A percentile compares a stretch with the other conserved stretches of the same genome.
phyloP scores from a whole-genome alignment of 1,139 yeast genomes.

The Saccharomyces hybrid region DNA sequence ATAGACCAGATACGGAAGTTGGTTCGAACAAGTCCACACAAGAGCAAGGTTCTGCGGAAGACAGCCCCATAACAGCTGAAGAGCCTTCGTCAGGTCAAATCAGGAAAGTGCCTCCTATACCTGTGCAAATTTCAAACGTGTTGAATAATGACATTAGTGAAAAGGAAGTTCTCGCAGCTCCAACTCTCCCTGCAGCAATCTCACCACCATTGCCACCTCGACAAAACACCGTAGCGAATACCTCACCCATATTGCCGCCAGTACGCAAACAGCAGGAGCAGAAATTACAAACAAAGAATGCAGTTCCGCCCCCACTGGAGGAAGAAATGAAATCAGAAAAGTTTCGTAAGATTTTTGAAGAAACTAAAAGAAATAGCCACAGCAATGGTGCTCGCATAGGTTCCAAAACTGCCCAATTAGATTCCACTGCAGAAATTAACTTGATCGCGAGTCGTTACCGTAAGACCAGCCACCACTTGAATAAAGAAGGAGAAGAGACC shows the following conservation, averaged over 20 bases:
- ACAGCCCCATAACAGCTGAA: background rate
- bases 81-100: background rate
- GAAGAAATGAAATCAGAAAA: slow-evolving; percentile 27
- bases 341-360: slow-evolving; percentile 20
- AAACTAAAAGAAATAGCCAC: slow-evolving; percentile 6
- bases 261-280: slow-evolving; percentile 4
- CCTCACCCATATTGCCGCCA: slow-evolving; percentile 16
- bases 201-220: slow-evolving; percentile 1
- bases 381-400: slow-evolving; percentile 10
- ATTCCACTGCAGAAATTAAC: slow-evolving; percentile 35
- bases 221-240: background rate
- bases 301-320: slow-evolving; percentile 31
- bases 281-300: slow-evolving; percentile 10
- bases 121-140: background rate
- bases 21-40: background rate
- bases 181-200: too few species aligned
- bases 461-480: slow-evolving; percentile 34
- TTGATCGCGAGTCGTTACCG: slow-evolving; percentile 37
- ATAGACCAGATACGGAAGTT: background rate
- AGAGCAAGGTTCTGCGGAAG: background rate
- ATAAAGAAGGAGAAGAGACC: slow-evolving; percentile 31
- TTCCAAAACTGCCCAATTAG: slow-evolving; percentile 14
- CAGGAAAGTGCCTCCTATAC: background rate
- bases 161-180: too few species aligned
- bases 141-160: too few species aligned